phyloP scores from a whole-genome alignment of 2,329 filamentous ascomycete species.

The Sporothrix brasiliensis region DNA sequence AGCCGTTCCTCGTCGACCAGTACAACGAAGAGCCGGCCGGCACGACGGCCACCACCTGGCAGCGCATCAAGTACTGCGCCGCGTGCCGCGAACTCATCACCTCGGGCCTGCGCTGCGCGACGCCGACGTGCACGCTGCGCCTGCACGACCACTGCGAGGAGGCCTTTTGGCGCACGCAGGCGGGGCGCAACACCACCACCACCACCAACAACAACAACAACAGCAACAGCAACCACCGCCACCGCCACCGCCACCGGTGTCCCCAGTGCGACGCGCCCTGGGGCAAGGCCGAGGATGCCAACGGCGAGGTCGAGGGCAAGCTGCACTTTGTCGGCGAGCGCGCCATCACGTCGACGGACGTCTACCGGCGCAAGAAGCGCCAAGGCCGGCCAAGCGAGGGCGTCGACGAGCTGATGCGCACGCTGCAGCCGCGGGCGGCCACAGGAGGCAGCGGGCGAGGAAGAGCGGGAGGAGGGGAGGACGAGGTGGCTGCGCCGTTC shows the following conservation, averaged over 20 bases:
- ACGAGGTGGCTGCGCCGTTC: constrained; percentile 31
- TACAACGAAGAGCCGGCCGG: constrained; percentile 70
- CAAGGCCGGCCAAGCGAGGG: constrained; percentile 45
- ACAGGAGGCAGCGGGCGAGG: constrained; percentile 3
- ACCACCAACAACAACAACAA: constrained; percentile 51
- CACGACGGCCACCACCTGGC: constrained; percentile 62
- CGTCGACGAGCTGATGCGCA: constrained; percentile 44
- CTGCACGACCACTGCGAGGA: constrained; percentile 77
- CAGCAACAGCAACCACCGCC: too few species aligned
- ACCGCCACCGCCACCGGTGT: constrained; percentile 61
- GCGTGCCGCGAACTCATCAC: constrained; percentile 91
- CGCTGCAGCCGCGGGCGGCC: constrained; percentile 30
- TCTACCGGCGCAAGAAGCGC: constrained; percentile 51
- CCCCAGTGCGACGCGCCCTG: constrained; percentile 61
- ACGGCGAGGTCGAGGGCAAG: constrained; percentile 12
- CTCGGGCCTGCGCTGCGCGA: constrained; percentile 73
- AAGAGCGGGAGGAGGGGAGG: constrained; percentile 37
- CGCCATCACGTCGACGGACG: constrained; percentile 58
- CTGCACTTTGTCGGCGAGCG: constrained; percentile 58
- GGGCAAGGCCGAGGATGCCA: constrained; percentile 40
- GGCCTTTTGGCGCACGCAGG: constrained; percentile 67
- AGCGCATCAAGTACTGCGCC: constrained; percentile 82
- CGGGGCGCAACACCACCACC: constrained; percentile 56
- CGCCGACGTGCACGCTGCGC: constrained; percentile 67
- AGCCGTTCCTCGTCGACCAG: constrained; percentile 79